Evolutionary conservation across 2,329 filamentous ascomycete species (phyloP).

Genomic region (Mariannaea sp.): DNA sequence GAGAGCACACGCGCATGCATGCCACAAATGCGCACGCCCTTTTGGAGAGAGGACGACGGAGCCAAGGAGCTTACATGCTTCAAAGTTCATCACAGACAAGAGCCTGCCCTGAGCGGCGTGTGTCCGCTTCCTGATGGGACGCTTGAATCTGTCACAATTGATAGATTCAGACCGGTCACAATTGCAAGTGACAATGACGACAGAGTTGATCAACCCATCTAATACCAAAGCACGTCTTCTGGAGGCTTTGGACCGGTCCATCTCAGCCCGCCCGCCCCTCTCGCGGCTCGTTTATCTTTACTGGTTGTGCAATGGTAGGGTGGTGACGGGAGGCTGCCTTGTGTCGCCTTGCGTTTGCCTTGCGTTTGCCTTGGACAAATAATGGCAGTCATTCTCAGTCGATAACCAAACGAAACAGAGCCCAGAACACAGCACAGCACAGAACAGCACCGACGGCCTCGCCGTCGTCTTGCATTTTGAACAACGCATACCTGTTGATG

Average conservation of each 20-base stretch:
- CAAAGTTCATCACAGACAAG: no score
- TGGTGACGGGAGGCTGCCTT: background rate
- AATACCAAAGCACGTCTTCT: constrained; percentile 7
- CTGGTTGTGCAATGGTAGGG: background rate
- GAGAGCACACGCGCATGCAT: constrained; percentile 18
- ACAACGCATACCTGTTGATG: constrained; percentile 19
- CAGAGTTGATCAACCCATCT: constrained; percentile 14
- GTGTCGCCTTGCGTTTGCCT: no score
- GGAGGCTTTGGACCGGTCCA: constrained; percentile 12
- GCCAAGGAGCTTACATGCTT: no score
- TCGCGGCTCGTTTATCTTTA: constrained; percentile 12
- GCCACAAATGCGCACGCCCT: no score
- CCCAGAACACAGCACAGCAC: background rate
- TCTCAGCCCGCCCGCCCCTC: constrained; percentile 12
- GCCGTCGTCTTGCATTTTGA: constrained; percentile 8
- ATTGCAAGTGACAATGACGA: constrained; percentile 7
- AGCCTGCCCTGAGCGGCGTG: no score
- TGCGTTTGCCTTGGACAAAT: no score
- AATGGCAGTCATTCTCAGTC: no score
- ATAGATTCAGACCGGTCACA: constrained; percentile 28
- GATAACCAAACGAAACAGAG: background rate
- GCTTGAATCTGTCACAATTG: constrained; percentile 5
- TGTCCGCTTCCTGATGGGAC: background rate
- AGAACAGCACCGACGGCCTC: background rate
- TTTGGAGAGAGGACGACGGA: no score